Percentiles rank a stretch among this genome's conserved stretches.
Evolutionary conservation across 2,329 filamentous ascomycete species (phyloP).

Genomic region (Curvularia hawaiiensis): DNA sequence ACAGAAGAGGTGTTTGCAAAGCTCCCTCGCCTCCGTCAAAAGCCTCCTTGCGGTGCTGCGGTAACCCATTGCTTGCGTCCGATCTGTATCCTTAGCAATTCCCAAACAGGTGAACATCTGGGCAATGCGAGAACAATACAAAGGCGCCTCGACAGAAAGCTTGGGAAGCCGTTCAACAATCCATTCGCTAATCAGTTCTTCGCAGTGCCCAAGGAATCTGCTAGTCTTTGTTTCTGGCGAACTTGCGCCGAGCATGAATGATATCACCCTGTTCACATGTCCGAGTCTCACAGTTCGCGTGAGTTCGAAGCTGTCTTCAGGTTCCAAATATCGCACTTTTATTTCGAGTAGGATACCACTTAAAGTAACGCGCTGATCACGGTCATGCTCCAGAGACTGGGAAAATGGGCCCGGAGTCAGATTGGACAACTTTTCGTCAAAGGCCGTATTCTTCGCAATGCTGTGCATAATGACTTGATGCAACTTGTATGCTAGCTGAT

Average conservation of each 20-base stretch:
- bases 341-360: conserved; percentile 38
- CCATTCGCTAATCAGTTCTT: conserved; percentile 38
- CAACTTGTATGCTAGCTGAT: conserved; percentile 49
- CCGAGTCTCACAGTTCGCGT: conserved; percentile 1
- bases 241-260: conserved; percentile 20
- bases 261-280: not conserved
- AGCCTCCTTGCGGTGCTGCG: conserved; percentile 29
- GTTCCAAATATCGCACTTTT: conserved; percentile 32
- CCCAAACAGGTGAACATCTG: conserved; percentile 30
- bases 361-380: conserved; percentile 39
- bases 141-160: conserved; percentile 43
- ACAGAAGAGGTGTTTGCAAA: conserved; percentile 45
- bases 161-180: conserved; percentile 43
- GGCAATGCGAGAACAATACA: conserved; percentile 43
- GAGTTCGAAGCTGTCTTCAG: conserved; percentile 41
- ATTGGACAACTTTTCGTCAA: conserved; percentile 24
- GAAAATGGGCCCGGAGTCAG: conserved; percentile 24
- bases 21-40: conserved; percentile 33
- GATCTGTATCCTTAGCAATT: conserved; percentile 8
- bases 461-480: conserved; percentile 44
- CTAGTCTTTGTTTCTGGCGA: conserved; percentile 10
- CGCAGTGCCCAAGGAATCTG: conserved; percentile 36
- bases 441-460: conserved; percentile 10
- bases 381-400: conserved; percentile 21
- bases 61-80: conserved; percentile 17